These are phyloP conservation scores for Zymoseptoria tritici DNA, from an alignment of 2,329 filamentous ascomycete genomes.

Conservation along the genomic window DNA sequence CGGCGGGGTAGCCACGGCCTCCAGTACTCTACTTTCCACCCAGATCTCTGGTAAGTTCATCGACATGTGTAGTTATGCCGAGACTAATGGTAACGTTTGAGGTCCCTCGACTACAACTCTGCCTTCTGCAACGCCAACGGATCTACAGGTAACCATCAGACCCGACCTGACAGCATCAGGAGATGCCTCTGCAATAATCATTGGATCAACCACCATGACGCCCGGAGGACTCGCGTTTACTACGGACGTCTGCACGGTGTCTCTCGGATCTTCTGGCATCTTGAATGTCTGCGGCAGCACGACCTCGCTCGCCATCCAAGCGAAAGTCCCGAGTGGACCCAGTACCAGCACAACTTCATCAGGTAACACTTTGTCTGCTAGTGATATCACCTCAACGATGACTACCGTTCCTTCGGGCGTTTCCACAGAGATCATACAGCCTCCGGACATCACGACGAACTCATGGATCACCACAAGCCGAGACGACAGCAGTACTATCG, in stretches of 20 bases:
- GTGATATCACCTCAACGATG: slow-evolving; percentile 6
- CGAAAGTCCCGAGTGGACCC: not conserved
- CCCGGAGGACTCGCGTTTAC: not conserved
- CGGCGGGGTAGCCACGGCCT: not conserved
- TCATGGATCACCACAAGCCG: slow-evolving; percentile 9
- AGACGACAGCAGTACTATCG: slow-evolving; percentile 5
- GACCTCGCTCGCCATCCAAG: not conserved
- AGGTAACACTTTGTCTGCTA: not conserved
- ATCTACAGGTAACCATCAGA: not conserved
- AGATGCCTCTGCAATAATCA: not conserved
- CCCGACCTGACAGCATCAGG: not conserved
- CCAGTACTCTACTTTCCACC: not conserved
- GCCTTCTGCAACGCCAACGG: not conserved
- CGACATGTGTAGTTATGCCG: not conserved
- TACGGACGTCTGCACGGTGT: not conserved
- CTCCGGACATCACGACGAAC: slow-evolving; percentile 2
- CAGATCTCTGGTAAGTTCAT: not conserved
- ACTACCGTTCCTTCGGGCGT: slow-evolving; percentile 7
- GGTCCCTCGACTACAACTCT: not conserved
- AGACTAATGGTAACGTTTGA: not conserved
- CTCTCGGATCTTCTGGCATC: not conserved
- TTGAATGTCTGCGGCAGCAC: slow-evolving; percentile 3
- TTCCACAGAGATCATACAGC: slow-evolving; percentile 6
- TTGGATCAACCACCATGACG: not conserved
- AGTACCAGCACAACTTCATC: not conserved